phyloP scores from a whole-genome alignment of 176 grass and related monocot genomes.

The Miscanthus lutarioriparius region DNA sequence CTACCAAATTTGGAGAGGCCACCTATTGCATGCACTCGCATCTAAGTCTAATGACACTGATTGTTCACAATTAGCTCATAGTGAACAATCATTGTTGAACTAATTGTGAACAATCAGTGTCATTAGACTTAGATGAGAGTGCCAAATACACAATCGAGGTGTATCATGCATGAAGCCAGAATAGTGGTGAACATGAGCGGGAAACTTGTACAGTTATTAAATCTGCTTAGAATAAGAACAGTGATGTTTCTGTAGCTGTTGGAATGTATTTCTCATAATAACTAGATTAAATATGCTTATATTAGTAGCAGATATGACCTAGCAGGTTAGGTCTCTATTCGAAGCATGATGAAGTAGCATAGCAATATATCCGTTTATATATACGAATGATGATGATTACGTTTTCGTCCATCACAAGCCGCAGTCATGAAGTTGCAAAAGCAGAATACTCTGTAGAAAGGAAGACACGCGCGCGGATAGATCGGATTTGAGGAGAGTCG shows the following conservation, averaged over 20 bases:
- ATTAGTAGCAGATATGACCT: background rate
- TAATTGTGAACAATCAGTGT: background rate
- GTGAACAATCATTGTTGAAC: background rate
- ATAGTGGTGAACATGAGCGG: background rate
- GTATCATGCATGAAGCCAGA: background rate
- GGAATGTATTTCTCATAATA: too few species aligned
- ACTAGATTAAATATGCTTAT: too few species aligned
- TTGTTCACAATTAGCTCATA: too few species aligned
- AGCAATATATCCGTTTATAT: background rate
- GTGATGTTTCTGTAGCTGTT: too few species aligned
- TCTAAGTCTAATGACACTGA: too few species aligned
- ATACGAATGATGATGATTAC: background rate
- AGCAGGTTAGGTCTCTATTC: background rate
- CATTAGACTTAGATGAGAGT: too few species aligned
- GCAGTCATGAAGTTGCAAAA: background rate
- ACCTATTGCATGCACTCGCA: too few species aligned
- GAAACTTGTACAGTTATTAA: too few species aligned
- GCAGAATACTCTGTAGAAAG: background rate
- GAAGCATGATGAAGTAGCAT: background rate
- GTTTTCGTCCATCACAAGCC: background rate
- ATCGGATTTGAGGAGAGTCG: background rate
- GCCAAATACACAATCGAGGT: background rate
- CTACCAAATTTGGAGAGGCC: too few species aligned
- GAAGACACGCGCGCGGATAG: background rate
- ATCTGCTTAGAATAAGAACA: too few species aligned